A percentile compares a stretch with the other conserved stretches of the same genome.
These are phyloP conservation scores for Quercus rubra DNA, from an alignment of 306 rosid species.

Conservation along the genomic window DNA sequence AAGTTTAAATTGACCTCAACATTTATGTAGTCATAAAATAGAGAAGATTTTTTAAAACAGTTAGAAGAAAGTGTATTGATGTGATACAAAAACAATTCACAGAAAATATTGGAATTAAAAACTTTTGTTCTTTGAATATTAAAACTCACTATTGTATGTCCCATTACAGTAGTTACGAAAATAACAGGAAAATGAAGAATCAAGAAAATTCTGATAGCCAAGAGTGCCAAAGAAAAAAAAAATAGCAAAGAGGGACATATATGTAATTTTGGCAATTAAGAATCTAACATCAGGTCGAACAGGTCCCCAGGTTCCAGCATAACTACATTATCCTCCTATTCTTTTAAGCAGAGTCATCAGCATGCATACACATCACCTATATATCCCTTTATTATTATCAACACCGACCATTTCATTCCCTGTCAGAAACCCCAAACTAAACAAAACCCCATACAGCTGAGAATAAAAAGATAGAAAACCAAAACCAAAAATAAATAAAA, in stretches of 20 bases:
- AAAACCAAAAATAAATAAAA: neutral
- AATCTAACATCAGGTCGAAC: conserved; percentile 9
- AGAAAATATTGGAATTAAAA: neutral
- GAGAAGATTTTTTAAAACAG: neutral
- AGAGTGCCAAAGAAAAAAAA: conserved; percentile 1
- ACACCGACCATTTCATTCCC: conserved; percentile 1
- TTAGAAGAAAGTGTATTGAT: neutral
- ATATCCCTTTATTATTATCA: conserved; percentile 12
- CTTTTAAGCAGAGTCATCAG: neutral
- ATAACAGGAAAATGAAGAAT: neutral
- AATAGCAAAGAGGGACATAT: conserved; percentile 28
- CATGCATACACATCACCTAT: neutral
- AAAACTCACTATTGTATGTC: neutral
- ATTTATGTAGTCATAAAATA: neutral
- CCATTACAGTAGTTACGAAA: neutral
- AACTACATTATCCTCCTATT: neutral
- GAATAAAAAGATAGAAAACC: neutral
- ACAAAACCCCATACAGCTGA: neutral
- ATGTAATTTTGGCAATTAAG: conserved; percentile 22
- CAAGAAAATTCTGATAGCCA: neutral
- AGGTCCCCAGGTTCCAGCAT: conserved; percentile 17
- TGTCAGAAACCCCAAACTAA: neutral
- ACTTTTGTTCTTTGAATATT: neutral
- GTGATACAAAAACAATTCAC: neutral
- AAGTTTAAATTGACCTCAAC: neutral